phyloP scores from a whole-genome alignment of 2,329 filamentous ascomycete genomes.

The Aureobasidium sp. region DNA sequence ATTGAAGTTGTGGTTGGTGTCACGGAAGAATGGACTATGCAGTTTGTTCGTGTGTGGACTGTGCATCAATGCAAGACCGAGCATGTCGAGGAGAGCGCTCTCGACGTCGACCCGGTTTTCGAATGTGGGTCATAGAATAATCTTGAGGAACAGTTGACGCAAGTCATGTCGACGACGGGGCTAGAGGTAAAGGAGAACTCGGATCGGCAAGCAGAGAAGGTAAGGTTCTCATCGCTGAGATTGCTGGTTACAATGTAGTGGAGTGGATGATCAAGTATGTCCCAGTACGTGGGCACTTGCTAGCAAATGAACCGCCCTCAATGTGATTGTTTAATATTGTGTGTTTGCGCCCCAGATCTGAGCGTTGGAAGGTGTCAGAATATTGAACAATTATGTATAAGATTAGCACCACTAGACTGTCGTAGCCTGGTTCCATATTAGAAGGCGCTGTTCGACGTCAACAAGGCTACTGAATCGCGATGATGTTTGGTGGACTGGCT shows the following conservation, averaged over 20 bases:
- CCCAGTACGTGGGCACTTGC: neutral
- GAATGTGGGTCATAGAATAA: neutral
- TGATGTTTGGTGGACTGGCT: constrained; percentile 30
- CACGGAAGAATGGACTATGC: no score
- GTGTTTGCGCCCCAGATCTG: neutral
- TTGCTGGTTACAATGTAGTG: neutral
- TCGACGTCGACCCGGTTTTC: neutral
- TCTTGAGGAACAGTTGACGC: neutral
- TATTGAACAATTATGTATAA: neutral
- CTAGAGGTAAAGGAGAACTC: neutral
- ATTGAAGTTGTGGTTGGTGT: no score
- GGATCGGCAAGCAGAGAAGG: neutral
- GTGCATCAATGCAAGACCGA: neutral
- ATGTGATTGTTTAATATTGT: no score
- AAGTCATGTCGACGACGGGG: neutral
- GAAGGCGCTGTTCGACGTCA: no score
- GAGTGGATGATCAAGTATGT: neutral
- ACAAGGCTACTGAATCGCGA: constrained; percentile 20
- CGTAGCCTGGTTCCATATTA: no score
- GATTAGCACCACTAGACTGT: neutral
- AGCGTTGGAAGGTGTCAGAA: neutral
- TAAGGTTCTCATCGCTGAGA: neutral
- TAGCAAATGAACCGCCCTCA: no score
- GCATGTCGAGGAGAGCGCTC: neutral
- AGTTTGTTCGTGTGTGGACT: neutral